Evolutionary conservation across 2,329 filamentous ascomycete genomes (phyloP).

Genomic region (Penicillium occitanis): DNA sequence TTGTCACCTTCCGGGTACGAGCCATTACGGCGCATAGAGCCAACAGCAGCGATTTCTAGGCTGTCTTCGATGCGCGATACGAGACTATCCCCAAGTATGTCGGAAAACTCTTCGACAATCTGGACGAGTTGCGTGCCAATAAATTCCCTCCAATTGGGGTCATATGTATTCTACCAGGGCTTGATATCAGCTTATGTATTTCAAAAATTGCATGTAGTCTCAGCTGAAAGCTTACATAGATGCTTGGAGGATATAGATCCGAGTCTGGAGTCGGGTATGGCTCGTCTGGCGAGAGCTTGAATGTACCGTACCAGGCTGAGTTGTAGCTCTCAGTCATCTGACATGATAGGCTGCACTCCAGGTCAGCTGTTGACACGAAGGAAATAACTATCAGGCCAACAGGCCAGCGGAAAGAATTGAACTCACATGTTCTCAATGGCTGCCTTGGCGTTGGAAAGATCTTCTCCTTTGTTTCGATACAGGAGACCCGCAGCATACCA

Average conservation of each 20-base stretch:
- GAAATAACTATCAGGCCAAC: neutral
- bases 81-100: constrained; percentile 24
- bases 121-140: constrained; percentile 11
- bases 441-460: constrained; percentile 7
- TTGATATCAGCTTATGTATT: neutral
- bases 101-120: constrained; percentile 15
- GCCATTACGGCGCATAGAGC: constrained; percentile 45
- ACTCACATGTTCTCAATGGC: constrained; percentile 13
- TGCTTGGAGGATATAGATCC: constrained; percentile 2
- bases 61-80: constrained; percentile 40
- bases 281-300: constrained; percentile 12
- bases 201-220: neutral
- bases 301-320: constrained; percentile 7
- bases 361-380: neutral
- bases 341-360: neutral
- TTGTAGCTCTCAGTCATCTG: constrained; percentile 6
- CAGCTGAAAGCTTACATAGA: neutral
- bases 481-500: constrained; percentile 5
- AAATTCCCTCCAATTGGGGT: constrained; percentile 14
- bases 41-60: constrained; percentile 39
- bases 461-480: constrained; percentile 5
- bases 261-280: constrained; percentile 11
- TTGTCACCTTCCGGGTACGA: constrained; percentile 43
- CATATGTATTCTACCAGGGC: constrained; percentile 2
- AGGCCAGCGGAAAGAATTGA: neutral